Percentiles rank a stretch among this genome's conserved stretches.
Evolutionary conservation across 1,284 basidiomycete genomes (phyloP).

Genomic region (Melampsora occidentalis): DNA sequence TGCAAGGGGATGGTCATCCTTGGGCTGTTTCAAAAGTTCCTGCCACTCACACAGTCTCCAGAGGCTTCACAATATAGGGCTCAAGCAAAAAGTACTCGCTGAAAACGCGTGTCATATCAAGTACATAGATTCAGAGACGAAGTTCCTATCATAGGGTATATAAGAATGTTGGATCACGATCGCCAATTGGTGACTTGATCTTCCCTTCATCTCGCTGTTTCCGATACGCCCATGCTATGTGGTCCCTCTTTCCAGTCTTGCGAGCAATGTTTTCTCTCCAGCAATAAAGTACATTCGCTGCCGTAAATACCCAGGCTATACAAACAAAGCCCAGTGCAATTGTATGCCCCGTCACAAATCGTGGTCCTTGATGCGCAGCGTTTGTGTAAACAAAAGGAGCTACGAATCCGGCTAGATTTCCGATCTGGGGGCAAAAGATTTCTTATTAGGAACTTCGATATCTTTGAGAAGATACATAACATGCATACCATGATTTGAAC

Average conservation of each 20-base stretch:
- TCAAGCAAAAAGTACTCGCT: too few species aligned
- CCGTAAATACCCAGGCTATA: conserved; percentile 21
- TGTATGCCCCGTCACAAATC: conserved; percentile 24
- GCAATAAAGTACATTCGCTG: conserved; percentile 46
- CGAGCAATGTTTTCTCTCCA: conserved; percentile 48
- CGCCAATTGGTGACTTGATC: conserved; percentile 49
- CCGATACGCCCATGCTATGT: conserved; percentile 47
- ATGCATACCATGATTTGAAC: conserved; percentile 48
- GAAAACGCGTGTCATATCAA: too few species aligned
- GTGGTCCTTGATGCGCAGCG: conserved; percentile 34
- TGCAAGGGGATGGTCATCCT: too few species aligned
- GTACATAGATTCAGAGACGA: neutral
- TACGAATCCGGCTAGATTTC: conserved; percentile 34
- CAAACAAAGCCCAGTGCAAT: conserved; percentile 29
- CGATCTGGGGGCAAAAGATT: conserved; percentile 16
- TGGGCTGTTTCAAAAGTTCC: too few species aligned
- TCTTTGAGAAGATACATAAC: neutral
- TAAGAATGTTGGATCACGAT: conserved; percentile 46
- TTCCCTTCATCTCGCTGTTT: conserved; percentile 46
- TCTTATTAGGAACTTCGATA: neutral
- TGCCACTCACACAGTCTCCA: too few species aligned
- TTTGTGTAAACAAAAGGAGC: conserved; percentile 36
- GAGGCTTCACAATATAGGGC: too few species aligned
- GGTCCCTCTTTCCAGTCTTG: conserved; percentile 47
- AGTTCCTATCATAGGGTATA: conserved; percentile 23